Evolutionary conservation across 2,329 filamentous ascomycete species (phyloP), one percentile per base, ranked within the genome.

Genomic region (Diaporthe helianthi): DNA sequence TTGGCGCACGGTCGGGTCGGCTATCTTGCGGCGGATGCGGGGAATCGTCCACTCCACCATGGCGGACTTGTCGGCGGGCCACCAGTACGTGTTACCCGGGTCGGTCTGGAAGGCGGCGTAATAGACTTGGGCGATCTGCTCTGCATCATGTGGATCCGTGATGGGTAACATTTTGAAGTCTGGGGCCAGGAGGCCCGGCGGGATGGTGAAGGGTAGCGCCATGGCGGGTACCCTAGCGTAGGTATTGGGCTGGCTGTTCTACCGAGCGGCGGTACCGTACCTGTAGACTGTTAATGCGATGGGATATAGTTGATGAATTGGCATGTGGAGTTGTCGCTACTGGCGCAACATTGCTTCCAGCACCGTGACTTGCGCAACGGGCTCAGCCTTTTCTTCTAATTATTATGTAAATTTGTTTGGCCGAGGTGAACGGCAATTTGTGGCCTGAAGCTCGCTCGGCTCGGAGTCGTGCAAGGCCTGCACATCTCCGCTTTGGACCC

Each of bases 31-130:
- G 41, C 58, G 58, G 29, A 46, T 63, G 26, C 58, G 58, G 44
- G 29, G 44, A 1, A 49, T 15, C 58, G 33, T 49, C 58, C 58
- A 63, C 29, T 63, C 41, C 41, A 63, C 36, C 58, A 63, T 63
- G 29, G 58, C 41, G 29, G 29, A 1, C 44, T n/a, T 63, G 13
- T 63, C 58, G 26, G 58, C 44, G 22, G 58, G 24, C 58, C 58
- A 63, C 58, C 58, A 63, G 58, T 63, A 63, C 13, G 58, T 63
- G 13, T 63, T 63, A 9, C 58, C 44, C 19, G 29, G 58, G 29
- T 49, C 58, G 29, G 58, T 63, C 58, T 49, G 41, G 58, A 63
- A 63, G 10, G 58, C 58, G 26, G 41, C 29, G 29, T 63, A 49
- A n/a, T 63, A 63, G n/a, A 63, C 24, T n/a, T 63, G 44, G 58